A percentile compares a stretch with the other conserved stretches of the same genome.
These are phyloP conservation scores for Dictyophora rubrovolvata DNA, from an alignment of 768 basidiomycete genomes.

Conservation along the genomic window DNA sequence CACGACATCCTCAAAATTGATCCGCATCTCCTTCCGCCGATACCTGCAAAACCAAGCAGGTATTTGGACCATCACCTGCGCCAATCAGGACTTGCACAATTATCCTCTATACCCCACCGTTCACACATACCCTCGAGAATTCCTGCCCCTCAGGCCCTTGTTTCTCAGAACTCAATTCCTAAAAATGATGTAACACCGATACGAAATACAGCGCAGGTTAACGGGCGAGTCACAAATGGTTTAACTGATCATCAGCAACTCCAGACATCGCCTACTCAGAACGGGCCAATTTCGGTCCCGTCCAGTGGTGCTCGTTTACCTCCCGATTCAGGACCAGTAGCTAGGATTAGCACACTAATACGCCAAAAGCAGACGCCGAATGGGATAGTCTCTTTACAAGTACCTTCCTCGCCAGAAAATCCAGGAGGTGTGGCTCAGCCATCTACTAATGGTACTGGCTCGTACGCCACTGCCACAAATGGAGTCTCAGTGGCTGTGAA, in stretches of 20 bases:
- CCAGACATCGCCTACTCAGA: neutral
- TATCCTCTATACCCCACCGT: neutral
- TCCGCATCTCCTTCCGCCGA: slow-evolving; percentile 7
- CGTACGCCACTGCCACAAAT: neutral
- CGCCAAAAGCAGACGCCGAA: neutral
- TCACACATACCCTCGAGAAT: neutral
- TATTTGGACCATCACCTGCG: slow-evolving; percentile 9
- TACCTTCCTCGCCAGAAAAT: neutral
- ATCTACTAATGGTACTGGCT: neutral
- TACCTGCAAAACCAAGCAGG: slow-evolving; percentile 5
- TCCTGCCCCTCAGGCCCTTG: neutral
- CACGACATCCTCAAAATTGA: slow-evolving; percentile 15
- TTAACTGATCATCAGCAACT: neutral
- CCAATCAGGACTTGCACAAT: neutral
- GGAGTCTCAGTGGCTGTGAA: neutral
- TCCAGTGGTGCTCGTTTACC: neutral
- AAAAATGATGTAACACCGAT: neutral
- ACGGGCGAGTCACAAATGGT: neutral
- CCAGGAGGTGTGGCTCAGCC: neutral
- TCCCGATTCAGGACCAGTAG: neutral
- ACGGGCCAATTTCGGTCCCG: neutral
- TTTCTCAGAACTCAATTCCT: neutral
- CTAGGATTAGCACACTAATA: neutral
- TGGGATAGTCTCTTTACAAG: neutral
- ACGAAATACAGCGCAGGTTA: neutral